A percentile compares a stretch with the other conserved stretches of the same genome.
These are phyloP conservation scores for Moesziomyces globuligerus DNA, from an alignment of 1,284 basidiomycete species.

Conservation along the genomic window DNA sequence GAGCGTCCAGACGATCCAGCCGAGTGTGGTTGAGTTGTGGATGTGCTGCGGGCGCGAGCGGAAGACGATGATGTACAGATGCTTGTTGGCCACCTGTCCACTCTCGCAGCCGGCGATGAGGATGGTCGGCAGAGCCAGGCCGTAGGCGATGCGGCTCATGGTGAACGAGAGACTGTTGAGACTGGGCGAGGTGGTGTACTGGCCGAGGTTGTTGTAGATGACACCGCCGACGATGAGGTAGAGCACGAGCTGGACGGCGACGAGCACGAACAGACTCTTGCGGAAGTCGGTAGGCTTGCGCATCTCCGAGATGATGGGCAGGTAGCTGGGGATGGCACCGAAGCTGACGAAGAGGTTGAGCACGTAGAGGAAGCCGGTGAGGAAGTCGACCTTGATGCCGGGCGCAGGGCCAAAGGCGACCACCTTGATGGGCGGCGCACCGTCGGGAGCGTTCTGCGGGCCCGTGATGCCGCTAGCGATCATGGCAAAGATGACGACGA, in stretches of 20 bases:
- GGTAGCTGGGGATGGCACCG: conserved; percentile 54
- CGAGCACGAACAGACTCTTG: conserved; percentile 47
- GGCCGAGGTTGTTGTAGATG: conserved; percentile 59
- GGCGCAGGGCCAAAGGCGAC: conserved; percentile 52
- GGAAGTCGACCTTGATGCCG: conserved; percentile 47
- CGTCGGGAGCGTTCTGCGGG: conserved; percentile 38
- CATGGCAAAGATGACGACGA: conserved; percentile 59
- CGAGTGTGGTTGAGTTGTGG: conserved; percentile 37
- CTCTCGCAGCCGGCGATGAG: conserved; percentile 59
- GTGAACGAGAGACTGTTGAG: conserved; percentile 49
- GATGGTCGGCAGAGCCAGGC: conserved; percentile 58
- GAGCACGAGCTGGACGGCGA: conserved; percentile 52
- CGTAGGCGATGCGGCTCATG: conserved; percentile 57
- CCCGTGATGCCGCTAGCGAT: conserved; percentile 56
- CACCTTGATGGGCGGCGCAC: conserved; percentile 38
- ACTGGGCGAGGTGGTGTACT: conserved; percentile 59
- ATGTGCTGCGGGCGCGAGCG: conserved; percentile 46
- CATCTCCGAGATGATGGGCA: conserved; percentile 63
- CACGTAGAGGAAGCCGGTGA: conserved; percentile 51
- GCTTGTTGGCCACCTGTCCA: conserved; percentile 57
- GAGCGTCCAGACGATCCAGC: conserved; percentile 52
- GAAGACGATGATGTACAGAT: conserved; percentile 54
- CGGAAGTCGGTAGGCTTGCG: conserved; percentile 51
- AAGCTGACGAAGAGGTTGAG: conserved; percentile 57
- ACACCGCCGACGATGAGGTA: conserved; percentile 62